Evolutionary conservation across 129 eudicot genomes (phyloP), one percentile per base, ranked within the genome.

Genomic region (Artemisia annua): DNA sequence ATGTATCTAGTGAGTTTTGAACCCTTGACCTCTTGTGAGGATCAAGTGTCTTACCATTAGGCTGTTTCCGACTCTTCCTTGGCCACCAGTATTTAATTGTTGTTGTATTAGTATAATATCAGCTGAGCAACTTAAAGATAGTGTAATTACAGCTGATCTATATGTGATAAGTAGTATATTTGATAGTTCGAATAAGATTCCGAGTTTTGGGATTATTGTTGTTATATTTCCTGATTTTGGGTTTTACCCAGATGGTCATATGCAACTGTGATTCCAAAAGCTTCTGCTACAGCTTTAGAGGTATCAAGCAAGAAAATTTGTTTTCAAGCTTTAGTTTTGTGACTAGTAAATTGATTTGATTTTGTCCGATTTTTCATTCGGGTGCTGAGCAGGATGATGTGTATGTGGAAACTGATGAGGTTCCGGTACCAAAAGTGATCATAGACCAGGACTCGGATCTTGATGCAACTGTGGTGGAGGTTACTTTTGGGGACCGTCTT

Each of bases 401-500:
- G 70, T 74, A 76, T 74, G 65, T 76, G 65, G 96, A 84, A 51
- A 84, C 81, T 9, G 92, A 87, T 67, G 77, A 67, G 49, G 66
- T 94, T 70, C 97, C 97, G 2, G 89, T 82, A 22, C 97, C 99
- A 71, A 84, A 77, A n/a, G 97, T 94, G 44, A 81, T 88, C 67
- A 88, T 90, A 68, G 97, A 94, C 77, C 96, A 83, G 63, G 94
- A 90, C 77, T 84, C 97, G 11, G 96, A 90, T 73, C 87, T 94
- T 12, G 85, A 90, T 76, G 93, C 96, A 48, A 94, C 99, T 51
- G 84, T 88, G 3, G 91, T 90, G 17, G 84, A 88, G 69, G 75
- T 94, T 65, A 94, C 97, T 30, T 94, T 90, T 22, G 99, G 96
- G 48, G 85, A 94, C 80, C 96, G 99, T 77, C 96, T 94, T 65